A percentile compares a stretch with the other conserved stretches of the same genome.
Conservation (phyloP, 1,284 basidiomycete genomes). For the Sporisorium reilianum region DNA sequence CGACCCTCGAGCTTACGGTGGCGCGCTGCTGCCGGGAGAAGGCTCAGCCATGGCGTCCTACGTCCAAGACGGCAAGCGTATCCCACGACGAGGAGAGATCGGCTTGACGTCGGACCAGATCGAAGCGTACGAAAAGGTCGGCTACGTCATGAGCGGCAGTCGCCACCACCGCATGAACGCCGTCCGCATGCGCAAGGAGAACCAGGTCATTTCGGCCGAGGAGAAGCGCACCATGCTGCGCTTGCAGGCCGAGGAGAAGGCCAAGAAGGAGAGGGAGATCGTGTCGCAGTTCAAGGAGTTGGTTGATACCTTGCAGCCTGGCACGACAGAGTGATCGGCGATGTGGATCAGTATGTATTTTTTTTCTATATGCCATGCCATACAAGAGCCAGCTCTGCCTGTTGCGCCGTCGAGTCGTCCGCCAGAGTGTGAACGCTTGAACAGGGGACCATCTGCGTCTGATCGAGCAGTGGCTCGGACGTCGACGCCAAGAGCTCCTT, state of each 20-base stretch:
- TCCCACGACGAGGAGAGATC: conserved; percentile 98
- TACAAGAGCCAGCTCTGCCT: conserved; percentile 28
- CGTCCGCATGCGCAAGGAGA: conserved; percentile 96
- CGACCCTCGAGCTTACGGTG: conserved; percentile 74
- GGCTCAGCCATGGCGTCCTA: conserved; percentile 97
- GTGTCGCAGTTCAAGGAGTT: conserved; percentile 68
- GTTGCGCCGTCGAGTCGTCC: conserved; percentile 5
- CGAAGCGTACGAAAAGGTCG: conserved; percentile 84
- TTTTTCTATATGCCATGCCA: conserved; percentile 42
- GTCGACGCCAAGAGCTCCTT: neutral
- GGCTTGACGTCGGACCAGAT: conserved; percentile 89
- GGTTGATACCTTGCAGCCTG: conserved; percentile 52
- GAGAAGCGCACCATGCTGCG: conserved; percentile 95
- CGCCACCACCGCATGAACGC: conserved; percentile 87
- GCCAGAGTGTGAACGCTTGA: conserved; percentile 16
- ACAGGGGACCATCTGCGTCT: conserved; percentile 23
- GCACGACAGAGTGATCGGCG: neutral
- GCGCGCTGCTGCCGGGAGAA: conserved; percentile 90
- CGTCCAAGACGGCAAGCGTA: conserved; percentile 88
- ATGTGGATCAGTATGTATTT: neutral
- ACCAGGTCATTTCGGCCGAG: conserved; percentile 93
- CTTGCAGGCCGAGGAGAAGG: conserved; percentile 90
- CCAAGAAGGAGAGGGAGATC: conserved; percentile 81
- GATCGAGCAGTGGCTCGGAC: neutral
- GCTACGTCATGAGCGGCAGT: conserved; percentile 98